Base-by-base conservation (phyloP, 257 asterid species). In the Salvia miltiorrhiza region DNA sequence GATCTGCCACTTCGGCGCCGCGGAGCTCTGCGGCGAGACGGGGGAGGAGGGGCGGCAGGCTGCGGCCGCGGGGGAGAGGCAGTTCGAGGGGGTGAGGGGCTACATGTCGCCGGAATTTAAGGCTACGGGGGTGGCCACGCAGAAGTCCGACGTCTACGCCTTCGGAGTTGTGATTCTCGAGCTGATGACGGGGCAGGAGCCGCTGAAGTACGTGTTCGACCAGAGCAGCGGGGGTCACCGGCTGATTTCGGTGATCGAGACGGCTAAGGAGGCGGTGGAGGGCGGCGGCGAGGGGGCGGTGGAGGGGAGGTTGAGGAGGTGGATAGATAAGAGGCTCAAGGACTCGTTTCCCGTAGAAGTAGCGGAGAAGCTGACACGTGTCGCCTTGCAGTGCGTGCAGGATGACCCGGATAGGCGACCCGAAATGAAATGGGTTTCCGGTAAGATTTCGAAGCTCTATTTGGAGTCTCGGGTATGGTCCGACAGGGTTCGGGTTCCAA, bases 261-360 rank as follows among this genome's bases (percentile, higher is more conserved):
- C 81, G 50, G 94, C 87, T 70, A 77, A 76, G 83, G 86, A 66
- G 77, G 80, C 73, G 53, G 76, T 85, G 78, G 81, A 72, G 40
- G 76, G 84, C 57, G 86, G 82, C 65, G 86, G 81, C n/a, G 83
- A 65, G 5, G 77, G 16, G 75, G 56, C 49, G 84, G 84, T 69
- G 84, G 85, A 40, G 72, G 88, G 63, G 84, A 81, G 71, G 79
- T 2, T 90, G 88, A 73, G 99, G 87, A 66, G 82, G 72, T 94
- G 99, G 97, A 87, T 89, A 62, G 99, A 94, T 56, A 75, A 55
- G 83, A 80, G 97, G 84, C 33, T 94, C 80, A 85, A 56, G 83
- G 99, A 94, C 54, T 94, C 99, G n/a, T 94, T 86, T n/a, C 99
- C 99, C 53, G 96, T 94, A 69, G 95, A 91, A 3, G 96, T 72